Evolutionary conservation across 805 yeast species (phyloP).

Genomic region (Phaffomyces antillensis): DNA sequence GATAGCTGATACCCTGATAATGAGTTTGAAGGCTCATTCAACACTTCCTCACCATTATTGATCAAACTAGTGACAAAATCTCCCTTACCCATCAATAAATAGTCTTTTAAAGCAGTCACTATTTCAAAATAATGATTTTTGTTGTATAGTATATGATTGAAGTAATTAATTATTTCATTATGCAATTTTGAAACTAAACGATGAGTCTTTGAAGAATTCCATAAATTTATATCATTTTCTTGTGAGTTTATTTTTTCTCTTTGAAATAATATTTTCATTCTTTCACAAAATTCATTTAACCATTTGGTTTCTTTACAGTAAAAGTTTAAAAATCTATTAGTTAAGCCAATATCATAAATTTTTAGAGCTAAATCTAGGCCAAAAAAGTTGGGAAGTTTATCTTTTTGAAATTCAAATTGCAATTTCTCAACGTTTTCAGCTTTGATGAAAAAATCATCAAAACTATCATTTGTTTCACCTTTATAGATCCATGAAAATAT

Average conservation of each 20-base stretch:
- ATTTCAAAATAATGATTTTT: slow-evolving; percentile 46
- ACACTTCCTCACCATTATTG: slow-evolving; percentile 41
- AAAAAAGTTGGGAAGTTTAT: slow-evolving; percentile 41
- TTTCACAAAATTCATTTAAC: slow-evolving; percentile 39
- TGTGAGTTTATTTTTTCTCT: slow-evolving; percentile 7
- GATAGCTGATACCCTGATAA: slow-evolving; percentile 63
- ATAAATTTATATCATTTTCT: slow-evolving; percentile 4
- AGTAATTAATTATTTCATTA: slow-evolving; percentile 43
- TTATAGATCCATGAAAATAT: slow-evolving; percentile 59
- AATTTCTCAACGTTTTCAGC: slow-evolving; percentile 10
- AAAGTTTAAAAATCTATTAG: slow-evolving; percentile 53
- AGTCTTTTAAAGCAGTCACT: slow-evolving; percentile 54
- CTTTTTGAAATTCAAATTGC: slow-evolving; percentile 12
- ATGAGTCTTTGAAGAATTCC: slow-evolving; percentile 21
- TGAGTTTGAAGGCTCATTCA: slow-evolving; percentile 55
- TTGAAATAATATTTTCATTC: slow-evolving; percentile 8
- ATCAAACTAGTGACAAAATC: slow-evolving; percentile 72
- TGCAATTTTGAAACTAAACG: slow-evolving; percentile 37
- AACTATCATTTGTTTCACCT: slow-evolving; percentile 53
- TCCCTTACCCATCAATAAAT: slow-evolving; percentile 67
- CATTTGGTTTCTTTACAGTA: slow-evolving; percentile 66
- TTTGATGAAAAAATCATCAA: slow-evolving; percentile 49
- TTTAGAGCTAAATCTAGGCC: slow-evolving; percentile 32
- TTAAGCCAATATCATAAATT: slow-evolving; percentile 65
- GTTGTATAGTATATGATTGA: slow-evolving; percentile 41